Evolutionary conservation across 352 stramenopile species (phyloP).

Genomic region (Chloridella minuta): DNA sequence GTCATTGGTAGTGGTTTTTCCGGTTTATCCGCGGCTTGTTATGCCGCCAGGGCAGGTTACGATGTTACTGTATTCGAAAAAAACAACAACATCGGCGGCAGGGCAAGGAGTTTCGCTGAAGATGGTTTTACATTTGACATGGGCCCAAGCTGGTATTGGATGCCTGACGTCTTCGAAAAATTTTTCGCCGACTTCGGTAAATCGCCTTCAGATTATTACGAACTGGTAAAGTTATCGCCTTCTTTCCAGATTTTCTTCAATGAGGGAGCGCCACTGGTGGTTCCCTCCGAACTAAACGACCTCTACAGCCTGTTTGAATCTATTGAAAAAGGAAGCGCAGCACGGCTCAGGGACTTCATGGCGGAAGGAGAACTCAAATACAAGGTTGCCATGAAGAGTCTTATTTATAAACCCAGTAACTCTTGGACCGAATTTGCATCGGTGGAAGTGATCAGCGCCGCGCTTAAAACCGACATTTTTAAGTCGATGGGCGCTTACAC

Average conservation of each 20-base stretch:
- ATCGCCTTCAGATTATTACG: slow-evolving; percentile 17
- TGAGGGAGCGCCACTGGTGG: slow-evolving; percentile 14
- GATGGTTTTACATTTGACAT: slow-evolving; percentile 19
- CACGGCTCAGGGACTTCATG: slow-evolving; percentile 12
- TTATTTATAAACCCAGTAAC: slow-evolving; percentile 19
- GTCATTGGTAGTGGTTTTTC: slow-evolving; percentile 17
- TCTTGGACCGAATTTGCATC: slow-evolving; percentile 13
- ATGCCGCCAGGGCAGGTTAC: slow-evolving; percentile 16
- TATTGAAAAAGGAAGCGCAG: background rate
- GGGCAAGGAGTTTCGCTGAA: slow-evolving; percentile 12
- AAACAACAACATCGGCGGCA: slow-evolving; percentile 15
- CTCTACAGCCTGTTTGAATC: slow-evolving; percentile 12
- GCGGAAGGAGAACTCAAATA: slow-evolving; percentile 19
- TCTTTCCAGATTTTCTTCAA: slow-evolving; percentile 15
- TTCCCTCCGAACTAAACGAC: slow-evolving; percentile 14
- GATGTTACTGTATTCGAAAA: slow-evolving; percentile 18
- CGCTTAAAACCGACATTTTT: slow-evolving; percentile 18
- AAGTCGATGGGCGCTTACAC: slow-evolving; percentile 15
- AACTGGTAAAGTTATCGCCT: slow-evolving; percentile 14
- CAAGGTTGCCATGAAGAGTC: slow-evolving; percentile 18
- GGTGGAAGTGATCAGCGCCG: background rate
- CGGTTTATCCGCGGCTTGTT: slow-evolving; percentile 14
- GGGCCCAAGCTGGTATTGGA: slow-evolving; percentile 21
- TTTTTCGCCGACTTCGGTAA: slow-evolving; percentile 17
- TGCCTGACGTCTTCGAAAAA: slow-evolving; percentile 19